Evolutionary conservation across 2,329 filamentous ascomycete genomes (phyloP).

Genomic region (Trichoderma lentiforme): DNA sequence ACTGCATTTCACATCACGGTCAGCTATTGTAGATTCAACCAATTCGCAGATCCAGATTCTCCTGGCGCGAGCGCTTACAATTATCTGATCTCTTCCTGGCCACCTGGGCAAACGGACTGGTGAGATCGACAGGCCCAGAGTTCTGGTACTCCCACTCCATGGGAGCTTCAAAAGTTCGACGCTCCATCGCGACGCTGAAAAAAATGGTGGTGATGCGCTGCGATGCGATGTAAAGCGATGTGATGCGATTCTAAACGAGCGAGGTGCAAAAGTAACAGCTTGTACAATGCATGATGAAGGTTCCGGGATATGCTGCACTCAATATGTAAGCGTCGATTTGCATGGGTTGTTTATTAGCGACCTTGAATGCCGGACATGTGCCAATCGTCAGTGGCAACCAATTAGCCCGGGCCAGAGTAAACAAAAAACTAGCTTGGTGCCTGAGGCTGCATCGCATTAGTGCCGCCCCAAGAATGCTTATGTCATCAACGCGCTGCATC

Average conservation of each 20-base stretch:
- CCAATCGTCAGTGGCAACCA: slow-evolving; percentile 28
- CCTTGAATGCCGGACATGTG: background rate
- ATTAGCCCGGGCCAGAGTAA: slow-evolving; percentile 30
- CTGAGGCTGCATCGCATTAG: background rate
- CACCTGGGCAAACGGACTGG: slow-evolving; percentile 59
- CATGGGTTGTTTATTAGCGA: background rate
- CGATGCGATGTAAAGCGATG: background rate
- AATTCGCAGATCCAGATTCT: background rate
- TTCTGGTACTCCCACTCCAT: slow-evolving; percentile 67
- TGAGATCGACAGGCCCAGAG: slow-evolving; percentile 55
- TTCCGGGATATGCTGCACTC: background rate
- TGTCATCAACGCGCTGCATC: slow-evolving; percentile 28
- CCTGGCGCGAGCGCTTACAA: slow-evolving; percentile 35
- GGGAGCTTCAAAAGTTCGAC: slow-evolving; percentile 55
- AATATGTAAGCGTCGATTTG: background rate
- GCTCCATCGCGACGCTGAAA: slow-evolving; percentile 41
- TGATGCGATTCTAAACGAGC: background rate
- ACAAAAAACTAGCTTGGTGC: slow-evolving; percentile 27
- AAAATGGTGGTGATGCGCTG: background rate
- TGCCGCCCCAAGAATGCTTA: slow-evolving; percentile 22
- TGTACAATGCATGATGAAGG: background rate
- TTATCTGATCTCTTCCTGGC: slow-evolving; percentile 40
- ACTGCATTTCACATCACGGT: slow-evolving; percentile 23
- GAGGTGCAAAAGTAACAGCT: background rate
- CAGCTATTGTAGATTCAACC: background rate